phyloP scores from a whole-genome alignment of 306 rosid genomes.

The Sesbania bispinosa region DNA sequence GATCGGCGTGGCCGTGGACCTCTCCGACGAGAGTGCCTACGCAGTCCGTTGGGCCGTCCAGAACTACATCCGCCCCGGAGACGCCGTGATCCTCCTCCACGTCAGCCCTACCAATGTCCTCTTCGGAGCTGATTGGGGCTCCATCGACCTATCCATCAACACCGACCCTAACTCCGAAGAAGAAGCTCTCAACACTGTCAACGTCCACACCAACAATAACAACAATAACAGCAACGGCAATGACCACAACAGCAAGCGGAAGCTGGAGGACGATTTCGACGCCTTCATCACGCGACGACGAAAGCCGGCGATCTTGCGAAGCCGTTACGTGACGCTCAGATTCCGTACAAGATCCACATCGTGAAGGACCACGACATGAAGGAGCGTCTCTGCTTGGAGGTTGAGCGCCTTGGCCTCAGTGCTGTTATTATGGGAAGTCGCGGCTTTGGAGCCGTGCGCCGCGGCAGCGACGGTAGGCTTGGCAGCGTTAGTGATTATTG shows the following conservation, averaged over 20 bases:
- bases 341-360: constrained; percentile 95
- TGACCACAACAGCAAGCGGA: constrained; percentile 39
- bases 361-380: constrained; percentile 98
- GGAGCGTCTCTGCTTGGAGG: constrained; percentile 88
- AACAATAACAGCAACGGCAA: constrained; percentile 15
- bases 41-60: constrained; percentile 98
- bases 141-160: constrained; percentile 65
- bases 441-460: constrained; percentile 78
- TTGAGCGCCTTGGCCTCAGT: constrained; percentile 91
- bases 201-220: constrained; percentile 6
- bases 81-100: constrained; percentile 95
- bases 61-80: constrained; percentile 92
- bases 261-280: constrained; percentile 83
- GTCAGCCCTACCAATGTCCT: constrained; percentile 94
- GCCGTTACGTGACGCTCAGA: constrained; percentile 81
- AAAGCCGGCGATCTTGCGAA: constrained; percentile 75
- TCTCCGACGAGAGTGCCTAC: constrained; percentile 91
- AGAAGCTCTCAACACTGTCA: constrained; percentile 4
- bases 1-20: constrained; percentile 95
- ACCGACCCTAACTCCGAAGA: constrained; percentile 40
- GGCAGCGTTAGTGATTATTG: constrained; percentile 98
- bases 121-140: constrained; percentile 99
- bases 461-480: constrained; percentile 81
- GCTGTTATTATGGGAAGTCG: constrained; percentile 98
- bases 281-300: constrained; percentile 78